Percentiles rank a stretch among this genome's conserved stretches.
Evolutionary conservation across 2,329 filamentous ascomycete species (phyloP).

Genomic region (Colletotrichum plurivorum): DNA sequence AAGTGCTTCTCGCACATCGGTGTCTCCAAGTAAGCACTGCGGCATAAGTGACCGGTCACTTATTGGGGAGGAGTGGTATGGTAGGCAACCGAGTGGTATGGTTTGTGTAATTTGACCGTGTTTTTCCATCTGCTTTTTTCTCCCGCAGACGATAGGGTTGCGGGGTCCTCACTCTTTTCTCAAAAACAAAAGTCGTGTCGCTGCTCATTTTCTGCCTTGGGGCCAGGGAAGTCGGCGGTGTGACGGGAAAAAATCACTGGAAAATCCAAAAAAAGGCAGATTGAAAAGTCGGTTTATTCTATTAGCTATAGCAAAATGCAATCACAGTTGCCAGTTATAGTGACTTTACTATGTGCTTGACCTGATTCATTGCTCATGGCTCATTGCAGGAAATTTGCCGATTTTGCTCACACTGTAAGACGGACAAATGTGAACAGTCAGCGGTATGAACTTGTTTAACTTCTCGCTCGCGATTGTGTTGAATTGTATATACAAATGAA

Average conservation of each 20-base stretch:
- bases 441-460: neutral
- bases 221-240: conserved; percentile 3
- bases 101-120: neutral
- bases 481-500: neutral
- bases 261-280: conserved; percentile 22
- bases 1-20: conserved; percentile 51
- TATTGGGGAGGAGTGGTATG: neutral
- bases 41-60: conserved; percentile 30
- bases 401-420: neutral
- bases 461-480: neutral
- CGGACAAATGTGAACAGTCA: too few relatives aligned
- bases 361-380: too few relatives aligned
- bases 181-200: conserved; percentile 12
- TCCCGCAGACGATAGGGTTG: neutral
- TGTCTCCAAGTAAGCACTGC: conserved; percentile 42
- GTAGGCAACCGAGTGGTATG: conserved; percentile 20
- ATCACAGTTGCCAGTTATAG: conserved; percentile 22
- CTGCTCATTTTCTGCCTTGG: conserved; percentile 8
- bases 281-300: conserved; percentile 17
- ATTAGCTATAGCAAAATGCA: conserved; percentile 13
- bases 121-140: conserved; percentile 6
- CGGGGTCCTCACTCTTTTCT: neutral
- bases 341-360: too few relatives aligned
- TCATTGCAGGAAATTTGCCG: too few relatives aligned
- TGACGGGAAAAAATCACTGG: conserved; percentile 24